phyloP scores from a whole-genome alignment of 2,329 filamentous ascomycete genomes.

The Sarocladiaceae sp. region DNA sequence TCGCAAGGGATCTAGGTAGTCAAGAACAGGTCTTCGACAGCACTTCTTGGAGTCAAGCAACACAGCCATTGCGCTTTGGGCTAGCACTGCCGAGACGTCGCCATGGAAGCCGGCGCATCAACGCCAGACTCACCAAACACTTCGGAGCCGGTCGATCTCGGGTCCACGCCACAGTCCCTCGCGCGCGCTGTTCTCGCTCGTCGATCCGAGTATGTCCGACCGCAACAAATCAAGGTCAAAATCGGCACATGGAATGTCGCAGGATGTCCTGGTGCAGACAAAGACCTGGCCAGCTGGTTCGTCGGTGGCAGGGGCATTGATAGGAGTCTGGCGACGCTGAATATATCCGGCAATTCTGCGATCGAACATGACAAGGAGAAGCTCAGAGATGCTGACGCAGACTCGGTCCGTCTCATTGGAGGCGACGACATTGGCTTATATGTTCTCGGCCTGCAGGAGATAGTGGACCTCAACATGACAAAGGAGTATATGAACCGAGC shows the following conservation, averaged over 20 bases:
- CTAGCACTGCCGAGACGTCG: background rate
- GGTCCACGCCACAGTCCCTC: slow-evolving; percentile 50
- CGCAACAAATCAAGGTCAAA: slow-evolving; percentile 73
- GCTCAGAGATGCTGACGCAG: slow-evolving; percentile 27
- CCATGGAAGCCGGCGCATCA: slow-evolving; percentile 2
- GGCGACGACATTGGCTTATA: slow-evolving; percentile 78
- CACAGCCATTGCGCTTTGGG: background rate
- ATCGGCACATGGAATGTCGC: slow-evolving; percentile 96
- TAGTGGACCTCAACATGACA: slow-evolving; percentile 77
- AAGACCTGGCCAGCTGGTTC: slow-evolving; percentile 87
- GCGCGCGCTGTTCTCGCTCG: slow-evolving; percentile 63
- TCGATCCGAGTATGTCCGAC: slow-evolving; percentile 70
- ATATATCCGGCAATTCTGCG: slow-evolving; percentile 32
- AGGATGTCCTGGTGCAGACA: slow-evolving; percentile 74
- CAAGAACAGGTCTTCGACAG: background rate
- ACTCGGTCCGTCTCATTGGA: slow-evolving; percentile 40
- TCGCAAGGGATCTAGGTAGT: background rate
- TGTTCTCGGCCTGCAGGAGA: slow-evolving; percentile 83
- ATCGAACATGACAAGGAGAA: slow-evolving; percentile 36
- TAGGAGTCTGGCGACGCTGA: slow-evolving; percentile 51
- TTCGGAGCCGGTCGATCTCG: slow-evolving; percentile 38
- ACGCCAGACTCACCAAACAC: slow-evolving; percentile 11
- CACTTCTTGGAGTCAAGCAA: background rate
- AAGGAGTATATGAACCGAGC: slow-evolving; percentile 64
- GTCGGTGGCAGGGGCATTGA: slow-evolving; percentile 67